Evolutionary conservation across 495 filamentous ascomycete species (phyloP).

Genomic region (Penicillium chermesinum): DNA sequence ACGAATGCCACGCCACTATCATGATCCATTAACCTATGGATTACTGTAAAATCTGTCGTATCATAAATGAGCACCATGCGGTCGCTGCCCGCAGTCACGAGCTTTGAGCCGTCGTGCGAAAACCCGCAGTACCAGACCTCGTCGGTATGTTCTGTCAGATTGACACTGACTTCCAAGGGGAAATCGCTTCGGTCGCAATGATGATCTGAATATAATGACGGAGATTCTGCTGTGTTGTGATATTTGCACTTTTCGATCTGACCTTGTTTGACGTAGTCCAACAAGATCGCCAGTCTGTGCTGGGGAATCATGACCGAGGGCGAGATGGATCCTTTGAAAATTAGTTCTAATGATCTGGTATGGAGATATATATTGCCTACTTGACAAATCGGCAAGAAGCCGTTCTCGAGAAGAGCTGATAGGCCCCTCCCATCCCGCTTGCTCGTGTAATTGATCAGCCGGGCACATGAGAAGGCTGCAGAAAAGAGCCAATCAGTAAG

Average conservation of each 20-base stretch:
- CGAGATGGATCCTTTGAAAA: slow-evolving; percentile 71
- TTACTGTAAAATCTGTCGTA: slow-evolving; percentile 58
- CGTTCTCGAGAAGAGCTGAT: slow-evolving; percentile 65
- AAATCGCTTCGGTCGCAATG: slow-evolving; percentile 75
- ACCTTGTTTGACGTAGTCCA: slow-evolving; percentile 72
- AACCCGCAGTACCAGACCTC: slow-evolving; percentile 91
- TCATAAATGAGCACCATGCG: slow-evolving; percentile 76
- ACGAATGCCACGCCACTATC: slow-evolving; percentile 64
- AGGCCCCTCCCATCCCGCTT: slow-evolving; percentile 88
- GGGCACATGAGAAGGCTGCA: slow-evolving; percentile 82
- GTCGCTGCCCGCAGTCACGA: slow-evolving; percentile 79
- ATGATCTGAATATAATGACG: slow-evolving; percentile 87
- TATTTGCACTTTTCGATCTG: slow-evolving; percentile 83
- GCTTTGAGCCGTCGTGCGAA: slow-evolving; percentile 77
- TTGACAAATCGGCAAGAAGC: slow-evolving; percentile 77
- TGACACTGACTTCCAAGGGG: slow-evolving; percentile 58
- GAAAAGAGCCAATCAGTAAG: background rate
- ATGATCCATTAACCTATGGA: slow-evolving; percentile 62
- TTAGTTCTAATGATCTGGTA: background rate
- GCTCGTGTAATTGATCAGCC: slow-evolving; percentile 69
- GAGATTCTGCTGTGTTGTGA: slow-evolving; percentile 74
- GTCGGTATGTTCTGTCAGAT: slow-evolving; percentile 69
- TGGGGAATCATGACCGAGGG: slow-evolving; percentile 98
- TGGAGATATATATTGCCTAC: slow-evolving; percentile 40
- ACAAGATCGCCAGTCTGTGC: slow-evolving; percentile 78